Percentiles rank a stretch among this genome's conserved stretches.
Conservation (phyloP, 345 rosid genomes). For the Dipteronia dyeriana region DNA sequence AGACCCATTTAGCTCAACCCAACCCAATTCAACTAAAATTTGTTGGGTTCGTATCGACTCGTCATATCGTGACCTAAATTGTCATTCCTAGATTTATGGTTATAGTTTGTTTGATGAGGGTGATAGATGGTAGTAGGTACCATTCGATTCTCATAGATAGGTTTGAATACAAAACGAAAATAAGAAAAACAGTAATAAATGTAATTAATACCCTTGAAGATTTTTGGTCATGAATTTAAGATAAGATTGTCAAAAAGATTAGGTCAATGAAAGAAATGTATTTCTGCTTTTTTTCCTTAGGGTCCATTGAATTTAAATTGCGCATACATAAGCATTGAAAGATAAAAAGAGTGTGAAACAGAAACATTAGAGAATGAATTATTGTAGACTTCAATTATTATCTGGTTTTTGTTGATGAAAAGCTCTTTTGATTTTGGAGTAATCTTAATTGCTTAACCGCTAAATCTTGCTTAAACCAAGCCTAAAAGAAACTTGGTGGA, state of each 20-base stretch:
- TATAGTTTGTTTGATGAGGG: background rate
- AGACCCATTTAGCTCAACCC: no score
- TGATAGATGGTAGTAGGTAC: constrained; percentile 4
- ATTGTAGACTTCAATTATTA: background rate
- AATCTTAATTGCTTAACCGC: constrained; percentile 70
- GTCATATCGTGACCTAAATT: no score
- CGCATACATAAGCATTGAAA: background rate
- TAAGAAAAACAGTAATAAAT: background rate
- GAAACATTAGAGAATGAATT: background rate
- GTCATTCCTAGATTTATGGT: background rate
- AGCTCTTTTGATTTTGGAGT: constrained; percentile 32
- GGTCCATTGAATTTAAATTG: background rate
- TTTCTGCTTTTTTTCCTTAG: constrained; percentile 15
- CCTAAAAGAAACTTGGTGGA: constrained; percentile 41
- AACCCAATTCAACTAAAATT: no score
- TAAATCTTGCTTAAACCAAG: constrained; percentile 57
- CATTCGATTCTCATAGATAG: background rate
- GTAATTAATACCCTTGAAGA: background rate
- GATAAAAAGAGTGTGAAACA: background rate
- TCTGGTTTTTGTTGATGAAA: constrained; percentile 9
- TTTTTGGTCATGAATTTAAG: background rate
- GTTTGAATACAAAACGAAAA: background rate
- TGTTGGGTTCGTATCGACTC: no score
- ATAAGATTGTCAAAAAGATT: constrained; percentile 1
- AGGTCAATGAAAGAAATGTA: constrained; percentile 20